Percentiles rank a stretch among this genome's conserved stretches.
These are phyloP conservation scores for Axilococcus clingmanii DNA, from an alignment of 139 green algal genomes.

Conservation along the genomic window DNA sequence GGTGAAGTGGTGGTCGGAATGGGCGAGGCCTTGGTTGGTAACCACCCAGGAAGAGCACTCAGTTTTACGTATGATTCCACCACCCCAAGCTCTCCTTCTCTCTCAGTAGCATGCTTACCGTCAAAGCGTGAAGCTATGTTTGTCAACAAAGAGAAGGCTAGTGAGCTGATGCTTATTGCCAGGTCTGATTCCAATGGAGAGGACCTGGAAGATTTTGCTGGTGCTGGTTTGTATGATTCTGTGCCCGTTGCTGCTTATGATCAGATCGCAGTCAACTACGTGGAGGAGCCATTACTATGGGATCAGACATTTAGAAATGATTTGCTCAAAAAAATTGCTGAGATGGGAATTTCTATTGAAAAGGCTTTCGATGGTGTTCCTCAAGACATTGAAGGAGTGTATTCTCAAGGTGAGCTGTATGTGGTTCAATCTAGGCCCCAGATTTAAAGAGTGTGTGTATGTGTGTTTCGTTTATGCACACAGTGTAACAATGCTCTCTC, in stretches of 20 bases:
- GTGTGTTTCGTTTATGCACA: too few species aligned
- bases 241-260: slow-evolving; percentile 44
- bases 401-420: slow-evolving; percentile 36
- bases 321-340: slow-evolving; percentile 40
- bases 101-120: slow-evolving; percentile 50
- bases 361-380: slow-evolving; percentile 29
- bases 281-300: slow-evolving; percentile 54
- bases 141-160: slow-evolving; percentile 15
- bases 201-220: slow-evolving; percentile 89
- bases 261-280: slow-evolving; percentile 39
- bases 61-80: slow-evolving; percentile 34
- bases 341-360: slow-evolving; percentile 43
- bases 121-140: slow-evolving; percentile 53
- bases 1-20: slow-evolving; percentile 77
- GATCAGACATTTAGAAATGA: slow-evolving; percentile 35
- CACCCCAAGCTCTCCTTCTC: slow-evolving; percentile 5
- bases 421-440: slow-evolving; percentile 75
- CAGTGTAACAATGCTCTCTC: too few species aligned
- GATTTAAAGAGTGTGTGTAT: slow-evolving; percentile 31
- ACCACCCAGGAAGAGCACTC: slow-evolving; percentile 61
- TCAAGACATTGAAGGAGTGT: slow-evolving; percentile 71
- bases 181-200: slow-evolving; percentile 92
- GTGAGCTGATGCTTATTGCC: slow-evolving; percentile 54
- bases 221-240: slow-evolving; percentile 82
- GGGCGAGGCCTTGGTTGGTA: slow-evolving; percentile 77